These are phyloP conservation scores for Naematelia encephala DNA, from an alignment of 768 basidiomycete species.

Conservation along the genomic window DNA sequence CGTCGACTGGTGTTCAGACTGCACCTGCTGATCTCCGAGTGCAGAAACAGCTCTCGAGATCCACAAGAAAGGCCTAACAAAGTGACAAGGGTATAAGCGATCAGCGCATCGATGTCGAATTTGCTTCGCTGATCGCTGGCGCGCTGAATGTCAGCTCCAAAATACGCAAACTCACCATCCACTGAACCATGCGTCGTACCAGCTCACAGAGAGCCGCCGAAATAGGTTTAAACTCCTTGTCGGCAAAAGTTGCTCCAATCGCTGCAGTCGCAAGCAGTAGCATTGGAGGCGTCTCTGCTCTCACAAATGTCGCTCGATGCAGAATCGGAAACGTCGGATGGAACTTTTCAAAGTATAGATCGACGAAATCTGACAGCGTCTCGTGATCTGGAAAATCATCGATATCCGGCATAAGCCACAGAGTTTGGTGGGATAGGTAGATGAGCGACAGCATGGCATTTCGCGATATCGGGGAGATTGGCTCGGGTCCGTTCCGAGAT, in stretches of 20 bases:
- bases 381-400: slow-evolving; percentile 41
- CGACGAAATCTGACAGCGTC: slow-evolving; percentile 40
- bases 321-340: slow-evolving; percentile 40
- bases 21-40: slow-evolving; percentile 39
- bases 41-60: slow-evolving; percentile 41
- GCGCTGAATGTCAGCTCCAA: slow-evolving; percentile 17
- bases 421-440: slow-evolving; percentile 39
- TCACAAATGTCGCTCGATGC: slow-evolving; percentile 29
- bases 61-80: slow-evolving; percentile 36
- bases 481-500: slow-evolving; percentile 3
- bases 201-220: slow-evolving; percentile 41
- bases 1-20: slow-evolving; percentile 36
- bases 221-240: slow-evolving; percentile 37
- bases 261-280: slow-evolving; percentile 32
- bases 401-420: slow-evolving; percentile 37
- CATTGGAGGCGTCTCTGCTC: slow-evolving; percentile 27
- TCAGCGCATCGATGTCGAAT: slow-evolving; percentile 33
- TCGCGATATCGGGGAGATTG: slow-evolving; percentile 22
- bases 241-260: slow-evolving; percentile 41
- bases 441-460: slow-evolving; percentile 44
- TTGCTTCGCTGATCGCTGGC: slow-evolving; percentile 42
- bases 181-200: slow-evolving; percentile 37
- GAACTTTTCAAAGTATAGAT: slow-evolving; percentile 43
- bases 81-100: slow-evolving; percentile 33
- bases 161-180: slow-evolving; percentile 33